These are phyloP conservation scores for Naegleria gruberi DNA, from an alignment of 208 protist genomes.

Conservation along the genomic window DNA sequence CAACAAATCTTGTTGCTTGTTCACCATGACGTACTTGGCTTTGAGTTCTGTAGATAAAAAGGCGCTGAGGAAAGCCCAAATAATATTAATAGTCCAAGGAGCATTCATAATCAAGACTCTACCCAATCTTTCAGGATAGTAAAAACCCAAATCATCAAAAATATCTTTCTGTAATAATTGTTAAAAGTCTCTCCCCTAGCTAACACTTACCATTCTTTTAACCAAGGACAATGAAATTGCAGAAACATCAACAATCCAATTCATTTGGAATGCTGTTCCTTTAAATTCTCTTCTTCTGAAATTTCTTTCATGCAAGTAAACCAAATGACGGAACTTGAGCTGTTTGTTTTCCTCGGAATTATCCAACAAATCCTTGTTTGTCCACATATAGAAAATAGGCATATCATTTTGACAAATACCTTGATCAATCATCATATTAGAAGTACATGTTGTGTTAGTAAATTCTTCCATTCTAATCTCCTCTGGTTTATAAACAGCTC, in stretches of 20 bases:
- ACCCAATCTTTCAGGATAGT: background rate
- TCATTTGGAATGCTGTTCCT: background rate
- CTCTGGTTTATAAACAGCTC: background rate
- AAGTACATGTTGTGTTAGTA: background rate
- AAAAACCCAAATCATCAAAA: background rate
- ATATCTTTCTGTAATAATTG: background rate
- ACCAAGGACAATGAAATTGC: background rate
- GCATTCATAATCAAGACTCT: background rate
- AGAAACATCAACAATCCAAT: background rate
- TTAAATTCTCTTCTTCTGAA: background rate
- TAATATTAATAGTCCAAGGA: background rate
- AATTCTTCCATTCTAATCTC: background rate
- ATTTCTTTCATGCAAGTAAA: background rate
- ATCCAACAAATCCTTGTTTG: background rate
- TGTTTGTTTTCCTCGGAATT: background rate
- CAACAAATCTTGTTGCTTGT: background rate
- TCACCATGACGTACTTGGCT: background rate
- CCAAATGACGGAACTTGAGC: background rate
- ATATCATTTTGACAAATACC: background rate
- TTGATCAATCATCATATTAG: background rate
- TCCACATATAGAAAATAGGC: background rate
- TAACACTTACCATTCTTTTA: background rate
- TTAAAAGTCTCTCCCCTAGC: background rate
- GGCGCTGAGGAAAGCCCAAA: background rate
- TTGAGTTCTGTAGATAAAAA: background rate